Conservation (phyloP, 1,284 basidiomycete species). For the Papiliotrema laurentii region DNA sequence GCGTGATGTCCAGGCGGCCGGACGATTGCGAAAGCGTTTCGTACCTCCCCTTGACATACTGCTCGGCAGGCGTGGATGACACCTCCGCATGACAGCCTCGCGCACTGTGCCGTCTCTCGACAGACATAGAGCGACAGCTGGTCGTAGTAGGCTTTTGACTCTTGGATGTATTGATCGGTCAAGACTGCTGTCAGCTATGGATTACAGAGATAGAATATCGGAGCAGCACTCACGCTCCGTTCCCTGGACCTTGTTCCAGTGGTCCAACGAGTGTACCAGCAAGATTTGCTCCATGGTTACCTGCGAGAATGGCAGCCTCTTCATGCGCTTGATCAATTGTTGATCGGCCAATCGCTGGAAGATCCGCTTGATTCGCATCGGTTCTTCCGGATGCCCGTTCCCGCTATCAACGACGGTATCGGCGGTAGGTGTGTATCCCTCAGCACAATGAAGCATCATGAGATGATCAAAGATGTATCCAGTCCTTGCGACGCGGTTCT, state of each 20-base stretch:
- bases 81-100: constrained; percentile 86
- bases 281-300: constrained; percentile 73
- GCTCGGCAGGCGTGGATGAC: constrained; percentile 86
- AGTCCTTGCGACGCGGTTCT: constrained; percentile 36
- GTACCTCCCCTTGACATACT: constrained; percentile 73
- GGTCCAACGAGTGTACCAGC: constrained; percentile 81
- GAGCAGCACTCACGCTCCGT: constrained; percentile 49
- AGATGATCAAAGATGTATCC: constrained; percentile 83
- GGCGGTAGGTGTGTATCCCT: constrained; percentile 47
- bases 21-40: constrained; percentile 91
- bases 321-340: constrained; percentile 69
- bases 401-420: constrained; percentile 49
- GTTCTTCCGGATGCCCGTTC: constrained; percentile 74
- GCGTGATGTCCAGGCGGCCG: constrained; percentile 98
- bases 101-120: constrained; percentile 75
- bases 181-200: constrained; percentile 54
- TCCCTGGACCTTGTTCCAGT: constrained; percentile 84
- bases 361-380: constrained; percentile 78
- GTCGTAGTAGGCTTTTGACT: constrained; percentile 76
- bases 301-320: constrained; percentile 67
- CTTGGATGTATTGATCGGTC: constrained; percentile 64
- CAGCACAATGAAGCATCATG: constrained; percentile 74
- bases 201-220: not conserved
- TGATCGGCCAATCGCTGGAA: constrained; percentile 61
- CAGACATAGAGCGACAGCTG: constrained; percentile 89